A percentile compares a stretch with the other conserved stretches of the same genome.
Conservation (phyloP, 768 basidiomycete genomes). For the Pulveroboletus ravenelii region DNA sequence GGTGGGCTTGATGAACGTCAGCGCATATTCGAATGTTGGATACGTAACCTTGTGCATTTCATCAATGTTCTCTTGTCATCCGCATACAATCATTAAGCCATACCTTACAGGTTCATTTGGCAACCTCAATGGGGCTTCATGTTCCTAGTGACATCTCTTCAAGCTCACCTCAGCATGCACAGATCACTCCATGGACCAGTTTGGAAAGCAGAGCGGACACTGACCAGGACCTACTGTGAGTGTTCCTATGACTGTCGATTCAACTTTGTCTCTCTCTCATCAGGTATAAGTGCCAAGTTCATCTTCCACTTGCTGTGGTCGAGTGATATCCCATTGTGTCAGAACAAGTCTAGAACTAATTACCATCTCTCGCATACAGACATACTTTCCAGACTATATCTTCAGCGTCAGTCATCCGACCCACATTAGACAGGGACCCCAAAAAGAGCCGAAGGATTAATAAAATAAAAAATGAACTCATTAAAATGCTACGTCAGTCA, state of each 20-base stretch:
- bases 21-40: too few relatives aligned
- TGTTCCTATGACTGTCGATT: neutral
- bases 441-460: slow-evolving; percentile 1
- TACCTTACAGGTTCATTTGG: neutral
- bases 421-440: neutral
- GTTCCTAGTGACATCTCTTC: neutral
- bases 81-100: too few relatives aligned
- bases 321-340: too few relatives aligned
- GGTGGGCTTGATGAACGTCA: too few relatives aligned
- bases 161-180: neutral
- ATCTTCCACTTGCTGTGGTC: too few relatives aligned
- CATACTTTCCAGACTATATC: fast-evolving
- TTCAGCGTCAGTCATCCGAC: neutral
- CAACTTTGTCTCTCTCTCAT: too few relatives aligned
- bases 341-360: too few relatives aligned
- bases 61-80: too few relatives aligned
- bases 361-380: neutral
- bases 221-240: neutral
- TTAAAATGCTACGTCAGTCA: slow-evolving; percentile 10
- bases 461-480: neutral
- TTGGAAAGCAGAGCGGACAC: too few relatives aligned
- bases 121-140: neutral
- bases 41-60: too few relatives aligned
- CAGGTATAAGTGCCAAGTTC: too few relatives aligned
- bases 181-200: neutral